These are phyloP conservation scores for Gonapodya prolifera DNA, from an alignment of 192 early-diverging fungal species.

Conservation along the genomic window DNA sequence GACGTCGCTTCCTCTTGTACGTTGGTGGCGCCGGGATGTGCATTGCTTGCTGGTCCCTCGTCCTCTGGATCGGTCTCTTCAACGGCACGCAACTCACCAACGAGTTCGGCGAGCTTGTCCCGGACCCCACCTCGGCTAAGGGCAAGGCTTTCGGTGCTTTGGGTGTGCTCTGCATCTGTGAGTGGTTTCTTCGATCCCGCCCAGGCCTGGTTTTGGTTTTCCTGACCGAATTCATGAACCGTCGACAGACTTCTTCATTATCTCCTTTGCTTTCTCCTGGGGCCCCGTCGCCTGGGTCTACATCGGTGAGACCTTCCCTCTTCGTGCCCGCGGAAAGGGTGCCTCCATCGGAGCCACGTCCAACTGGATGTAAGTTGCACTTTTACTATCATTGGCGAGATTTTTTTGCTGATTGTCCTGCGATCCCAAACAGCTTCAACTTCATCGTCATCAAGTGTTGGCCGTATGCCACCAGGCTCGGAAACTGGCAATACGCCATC, in stretches of 20 bases:
- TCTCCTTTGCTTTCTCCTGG: constrained; percentile 9
- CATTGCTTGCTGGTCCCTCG: neutral
- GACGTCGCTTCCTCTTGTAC: neutral
- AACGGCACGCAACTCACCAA: neutral
- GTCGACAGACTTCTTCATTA: constrained; percentile 7
- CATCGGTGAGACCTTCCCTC: constrained; percentile 11
- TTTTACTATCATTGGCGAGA: too few relatives aligned
- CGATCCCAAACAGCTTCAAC: neutral
- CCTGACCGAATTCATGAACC: too few relatives aligned
- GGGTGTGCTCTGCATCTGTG: neutral
- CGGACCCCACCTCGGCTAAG: neutral
- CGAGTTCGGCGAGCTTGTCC: neutral
- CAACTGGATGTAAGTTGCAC: constrained; percentile 2
- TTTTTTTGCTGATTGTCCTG: neutral
- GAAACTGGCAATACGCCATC: neutral
- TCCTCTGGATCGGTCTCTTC: constrained; percentile 1
- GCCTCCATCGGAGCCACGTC: neutral
- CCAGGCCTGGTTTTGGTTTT: too few relatives aligned
- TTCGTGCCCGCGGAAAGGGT: constrained; percentile 4
- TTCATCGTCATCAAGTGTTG: constrained; percentile 3
- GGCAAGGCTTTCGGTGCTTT: constrained; percentile 3
- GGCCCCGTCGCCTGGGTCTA: constrained; percentile 8
- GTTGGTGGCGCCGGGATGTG: neutral
- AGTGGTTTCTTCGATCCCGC: too few relatives aligned
- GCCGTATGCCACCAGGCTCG: neutral